Percentiles rank a stretch among this genome's conserved stretches.
phyloP scores from a whole-genome alignment of 1,284 basidiomycete species.

The Lignosus rhinocerotis region DNA sequence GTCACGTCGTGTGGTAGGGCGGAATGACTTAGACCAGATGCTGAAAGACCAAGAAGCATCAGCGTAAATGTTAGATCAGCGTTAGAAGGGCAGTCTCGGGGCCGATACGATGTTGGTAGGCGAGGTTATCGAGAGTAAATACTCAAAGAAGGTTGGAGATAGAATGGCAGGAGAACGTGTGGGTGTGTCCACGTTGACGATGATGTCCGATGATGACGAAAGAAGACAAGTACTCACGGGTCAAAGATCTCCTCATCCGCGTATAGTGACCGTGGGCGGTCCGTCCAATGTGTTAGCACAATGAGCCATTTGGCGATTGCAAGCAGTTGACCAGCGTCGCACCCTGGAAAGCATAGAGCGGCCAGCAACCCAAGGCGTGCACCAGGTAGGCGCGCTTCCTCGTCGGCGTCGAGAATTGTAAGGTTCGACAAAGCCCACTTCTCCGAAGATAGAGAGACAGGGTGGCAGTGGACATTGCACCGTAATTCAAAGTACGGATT shows the following conservation, averaged over 20 bases:
- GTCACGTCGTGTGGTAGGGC: slow-evolving; percentile 20
- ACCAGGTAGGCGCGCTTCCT: slow-evolving; percentile 34
- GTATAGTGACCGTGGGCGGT: slow-evolving; percentile 18
- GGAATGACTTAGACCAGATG: slow-evolving; percentile 22
- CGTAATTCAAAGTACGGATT: slow-evolving; percentile 48
- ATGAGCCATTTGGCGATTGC: slow-evolving; percentile 52
- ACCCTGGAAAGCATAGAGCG: slow-evolving; percentile 55
- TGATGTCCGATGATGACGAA: background rate
- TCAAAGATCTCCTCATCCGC: slow-evolving; percentile 27
- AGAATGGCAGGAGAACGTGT: background rate
- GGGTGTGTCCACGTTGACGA: background rate
- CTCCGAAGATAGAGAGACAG: slow-evolving; percentile 46
- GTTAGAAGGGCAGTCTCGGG: background rate
- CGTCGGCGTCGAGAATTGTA: slow-evolving; percentile 29
- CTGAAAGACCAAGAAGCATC: slow-evolving; percentile 4
- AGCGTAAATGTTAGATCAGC: background rate
- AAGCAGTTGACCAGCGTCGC: slow-evolving; percentile 54
- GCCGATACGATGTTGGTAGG: background rate
- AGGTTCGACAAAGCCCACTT: slow-evolving; percentile 40
- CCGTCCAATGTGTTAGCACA: slow-evolving; percentile 37
- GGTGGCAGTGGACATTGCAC: slow-evolving; percentile 51
- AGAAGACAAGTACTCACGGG: slow-evolving; percentile 24
- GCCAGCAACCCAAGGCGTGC: slow-evolving; percentile 55
- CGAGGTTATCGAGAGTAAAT: too few relatives aligned
- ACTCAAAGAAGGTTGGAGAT: background rate